phyloP scores from a whole-genome alignment of 192 early-diverging fungal genomes.

The Backusella luteola region DNA sequence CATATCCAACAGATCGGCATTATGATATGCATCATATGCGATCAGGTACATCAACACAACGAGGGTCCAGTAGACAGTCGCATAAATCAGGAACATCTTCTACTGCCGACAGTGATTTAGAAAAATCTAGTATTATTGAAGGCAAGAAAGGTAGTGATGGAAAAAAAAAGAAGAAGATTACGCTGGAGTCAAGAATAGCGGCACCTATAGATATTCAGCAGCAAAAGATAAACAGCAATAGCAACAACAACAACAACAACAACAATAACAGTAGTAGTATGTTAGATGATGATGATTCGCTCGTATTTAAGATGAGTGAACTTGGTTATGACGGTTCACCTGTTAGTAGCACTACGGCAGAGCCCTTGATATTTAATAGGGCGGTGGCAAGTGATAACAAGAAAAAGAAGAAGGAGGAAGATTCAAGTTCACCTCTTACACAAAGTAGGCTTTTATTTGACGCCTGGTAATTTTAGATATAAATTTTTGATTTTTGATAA shows the following conservation, averaged over 20 bases:
- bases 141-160: neutral
- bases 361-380: neutral
- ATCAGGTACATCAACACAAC: neutral
- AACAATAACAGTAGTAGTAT: neutral
- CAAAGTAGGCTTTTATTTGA: neutral
- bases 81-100: neutral
- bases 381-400: neutral
- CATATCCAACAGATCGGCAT: slow-evolving; percentile 10
- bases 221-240: neutral
- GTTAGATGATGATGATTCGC: slow-evolving; percentile 38
- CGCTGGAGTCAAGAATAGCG: neutral
- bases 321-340: slow-evolving; percentile 12
- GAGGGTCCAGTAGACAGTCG: neutral
- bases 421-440: neutral
- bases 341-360: neutral
- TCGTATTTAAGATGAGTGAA: slow-evolving; percentile 40
- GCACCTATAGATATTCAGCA: neutral
- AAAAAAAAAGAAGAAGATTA: neutral
- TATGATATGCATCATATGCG: neutral
- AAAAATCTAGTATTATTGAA: neutral
- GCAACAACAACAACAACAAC: neutral
- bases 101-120: neutral
- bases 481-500: neutral
- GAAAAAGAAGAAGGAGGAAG: neutral
- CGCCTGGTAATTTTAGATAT: neutral